Evolutionary conservation across 1,284 basidiomycete genomes (phyloP), one percentile per base, ranked within the genome.

Genomic region (Sutorius eximius): DNA sequence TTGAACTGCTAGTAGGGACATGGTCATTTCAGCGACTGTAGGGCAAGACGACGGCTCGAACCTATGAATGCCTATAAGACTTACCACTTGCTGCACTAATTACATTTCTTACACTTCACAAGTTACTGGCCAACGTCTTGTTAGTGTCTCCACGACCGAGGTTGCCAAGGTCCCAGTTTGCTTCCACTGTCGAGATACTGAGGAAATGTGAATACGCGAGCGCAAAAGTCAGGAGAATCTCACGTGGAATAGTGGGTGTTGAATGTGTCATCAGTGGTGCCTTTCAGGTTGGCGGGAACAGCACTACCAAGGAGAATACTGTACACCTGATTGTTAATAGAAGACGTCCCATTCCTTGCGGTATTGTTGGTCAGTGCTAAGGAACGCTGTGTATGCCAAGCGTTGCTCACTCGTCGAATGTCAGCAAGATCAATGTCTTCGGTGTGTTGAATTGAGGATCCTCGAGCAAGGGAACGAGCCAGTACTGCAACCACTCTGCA

Each of bases 101-200:
- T n/a, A n/a, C n/a, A n/a, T n/a, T n/a, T n/a, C n/a, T n/a, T n/a
- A n/a, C n/a, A n/a, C n/a, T n/a, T n/a, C n/a, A n/a, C n/a, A n/a
- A n/a, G n/a, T n/a, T n/a, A 68, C 67, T 69, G 24, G 55, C 41
- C 32, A 68, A 0, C 1, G 64, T 66, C 68, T 70, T 68, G 71
- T 81, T 80, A 18, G 77, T 74, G 65, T 85, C 83, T 40, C 75
- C 73, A 45, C 83, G 79, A 30, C 84, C 83, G 22, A 86, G 80
- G 22, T 78, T 79, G 48, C 76, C 76, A 24, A 87, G 77, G 32
- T 71, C 70, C 83, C 85, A 89, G 75, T 89, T 89, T 45, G 78
- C 77, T 71, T 87, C 69, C 24, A 86, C 79, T 6, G 84, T 82
- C 16, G 80, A 78, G 45, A 89, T 66, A 33, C 66, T 69, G 36